Percentiles rank a stretch among this genome's conserved stretches.
These are phyloP conservation scores for Cornus florida DNA, from an alignment of 148 eudicot genomes.

Conservation along the genomic window DNA sequence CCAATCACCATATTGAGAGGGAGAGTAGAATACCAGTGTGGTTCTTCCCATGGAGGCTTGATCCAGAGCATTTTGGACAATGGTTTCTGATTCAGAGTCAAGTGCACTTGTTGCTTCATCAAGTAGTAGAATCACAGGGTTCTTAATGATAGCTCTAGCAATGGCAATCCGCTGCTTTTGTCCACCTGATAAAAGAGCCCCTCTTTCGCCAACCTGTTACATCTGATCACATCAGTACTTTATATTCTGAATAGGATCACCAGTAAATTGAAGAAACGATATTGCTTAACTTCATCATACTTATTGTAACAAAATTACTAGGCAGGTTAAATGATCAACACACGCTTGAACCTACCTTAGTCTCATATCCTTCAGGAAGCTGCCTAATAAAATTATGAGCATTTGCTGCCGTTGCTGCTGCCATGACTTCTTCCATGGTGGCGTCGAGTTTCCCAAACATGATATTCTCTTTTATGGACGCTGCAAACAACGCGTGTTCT, in stretches of 20 bases:
- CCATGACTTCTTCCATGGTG: constrained; percentile 75
- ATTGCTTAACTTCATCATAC: no score
- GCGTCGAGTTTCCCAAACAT: constrained; percentile 86
- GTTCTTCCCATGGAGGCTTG: constrained; percentile 91
- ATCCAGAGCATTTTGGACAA: constrained; percentile 83
- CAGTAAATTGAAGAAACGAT: constrained; percentile 2
- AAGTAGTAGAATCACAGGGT: constrained; percentile 81
- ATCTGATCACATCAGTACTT: not conserved
- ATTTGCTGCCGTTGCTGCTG: constrained; percentile 87
- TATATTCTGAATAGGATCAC: not conserved
- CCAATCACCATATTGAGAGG: not conserved
- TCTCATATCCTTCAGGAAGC: constrained; percentile 92
- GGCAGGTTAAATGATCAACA: no score
- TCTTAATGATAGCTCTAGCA: constrained; percentile 83
- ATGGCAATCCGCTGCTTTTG: constrained; percentile 95
- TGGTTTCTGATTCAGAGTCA: constrained; percentile 79
- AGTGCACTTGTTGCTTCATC: constrained; percentile 98
- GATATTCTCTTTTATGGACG: constrained; percentile 80
- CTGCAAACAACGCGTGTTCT: constrained; percentile 85
- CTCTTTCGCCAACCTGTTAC: constrained; percentile 83
- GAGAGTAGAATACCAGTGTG: constrained; percentile 52
- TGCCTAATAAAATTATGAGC: constrained; percentile 79
- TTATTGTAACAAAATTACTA: no score
- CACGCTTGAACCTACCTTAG: constrained; percentile 54
- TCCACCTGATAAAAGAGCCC: constrained; percentile 86